These are phyloP conservation scores for Pichia sp. DNA, from an alignment of 1,139 yeast genomes.

Conservation along the genomic window DNA sequence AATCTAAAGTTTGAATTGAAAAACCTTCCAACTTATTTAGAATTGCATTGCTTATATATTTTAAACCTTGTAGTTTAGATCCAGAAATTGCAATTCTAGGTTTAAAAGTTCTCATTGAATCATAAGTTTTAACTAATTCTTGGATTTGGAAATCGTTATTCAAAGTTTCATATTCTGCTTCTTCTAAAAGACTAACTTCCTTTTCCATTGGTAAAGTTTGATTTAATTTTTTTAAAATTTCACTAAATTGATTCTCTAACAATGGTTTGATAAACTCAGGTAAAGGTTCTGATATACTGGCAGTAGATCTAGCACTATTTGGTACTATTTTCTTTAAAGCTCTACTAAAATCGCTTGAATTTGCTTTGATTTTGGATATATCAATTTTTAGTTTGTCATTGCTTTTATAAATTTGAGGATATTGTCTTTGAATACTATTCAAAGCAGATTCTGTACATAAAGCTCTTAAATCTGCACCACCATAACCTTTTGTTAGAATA, in stretches of 20 bases:
- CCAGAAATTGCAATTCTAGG: slow-evolving; percentile 81
- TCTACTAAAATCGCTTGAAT: slow-evolving; percentile 80
- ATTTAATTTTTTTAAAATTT: slow-evolving; percentile 45
- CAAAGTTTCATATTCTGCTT: slow-evolving; percentile 60
- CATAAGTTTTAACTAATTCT: slow-evolving; percentile 51
- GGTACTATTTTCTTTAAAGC: slow-evolving; percentile 89
- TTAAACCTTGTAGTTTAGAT: slow-evolving; percentile 79
- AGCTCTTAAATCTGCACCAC: slow-evolving; percentile 96
- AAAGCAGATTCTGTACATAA: slow-evolving; percentile 94
- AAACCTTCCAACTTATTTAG: slow-evolving; percentile 83
- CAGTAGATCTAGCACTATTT: slow-evolving; percentile 81
- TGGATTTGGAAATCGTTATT: slow-evolving; percentile 59
- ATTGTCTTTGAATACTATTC: slow-evolving; percentile 69
- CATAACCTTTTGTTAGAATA: slow-evolving; percentile 85
- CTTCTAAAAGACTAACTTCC: slow-evolving; percentile 57
- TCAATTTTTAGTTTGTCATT: slow-evolving; percentile 69
- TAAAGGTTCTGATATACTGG: slow-evolving; percentile 64
- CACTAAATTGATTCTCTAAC: slow-evolving; percentile 43
- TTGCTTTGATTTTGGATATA: slow-evolving; percentile 64
- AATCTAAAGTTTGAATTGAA: slow-evolving; percentile 80
- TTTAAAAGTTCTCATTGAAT: slow-evolving; percentile 65
- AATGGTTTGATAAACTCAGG: slow-evolving; percentile 70
- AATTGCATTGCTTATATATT: slow-evolving; percentile 77
- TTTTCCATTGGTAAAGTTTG: slow-evolving; percentile 59
- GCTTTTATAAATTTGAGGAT: slow-evolving; percentile 86